These are phyloP conservation scores for Diaporthe sp. DNA, from an alignment of 2,329 filamentous ascomycete species.

Conservation along the genomic window DNA sequence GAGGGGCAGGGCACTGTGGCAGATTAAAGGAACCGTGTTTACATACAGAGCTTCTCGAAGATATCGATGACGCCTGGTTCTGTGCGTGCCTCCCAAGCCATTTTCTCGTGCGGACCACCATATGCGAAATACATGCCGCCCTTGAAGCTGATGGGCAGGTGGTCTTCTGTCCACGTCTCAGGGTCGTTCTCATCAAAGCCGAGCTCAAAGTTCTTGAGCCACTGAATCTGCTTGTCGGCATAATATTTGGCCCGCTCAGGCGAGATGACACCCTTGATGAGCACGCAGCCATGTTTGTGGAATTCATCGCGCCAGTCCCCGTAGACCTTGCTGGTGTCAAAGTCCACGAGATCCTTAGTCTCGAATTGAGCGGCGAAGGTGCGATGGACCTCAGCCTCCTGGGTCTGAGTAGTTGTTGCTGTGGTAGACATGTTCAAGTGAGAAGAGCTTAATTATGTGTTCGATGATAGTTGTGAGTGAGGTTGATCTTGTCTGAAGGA, in stretches of 20 bases:
- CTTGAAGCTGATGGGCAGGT: constrained; percentile 55
- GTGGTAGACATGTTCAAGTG: constrained; percentile 17
- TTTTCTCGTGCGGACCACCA: constrained; percentile 62
- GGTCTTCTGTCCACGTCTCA: constrained; percentile 39
- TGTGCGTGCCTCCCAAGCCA: constrained; percentile 61
- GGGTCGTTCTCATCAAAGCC: constrained; percentile 42
- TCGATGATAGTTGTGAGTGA: too few species aligned
- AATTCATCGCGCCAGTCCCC: constrained; percentile 62
- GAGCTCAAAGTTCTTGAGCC: constrained; percentile 44
- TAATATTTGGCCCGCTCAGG: constrained; percentile 46
- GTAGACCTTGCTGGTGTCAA: constrained; percentile 47
- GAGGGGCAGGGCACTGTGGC: constrained; percentile 39
- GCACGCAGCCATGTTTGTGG: constrained; percentile 55
- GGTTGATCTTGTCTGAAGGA: neutral
- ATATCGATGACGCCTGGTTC: constrained; percentile 61
- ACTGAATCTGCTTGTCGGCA: constrained; percentile 38
- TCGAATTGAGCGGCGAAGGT: constrained; percentile 35
- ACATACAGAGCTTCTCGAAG: constrained; percentile 59
- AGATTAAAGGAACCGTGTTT: too few species aligned
- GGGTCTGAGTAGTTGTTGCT: constrained; percentile 3
- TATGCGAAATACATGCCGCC: constrained; percentile 65
- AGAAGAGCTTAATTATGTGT: too few species aligned
- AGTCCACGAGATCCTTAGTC: constrained; percentile 38
- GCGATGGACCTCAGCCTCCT: constrained; percentile 9
- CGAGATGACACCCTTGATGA: constrained; percentile 57